These are phyloP conservation scores for Coemansia sp. DNA, from an alignment of 192 early-diverging fungal genomes.

Conservation along the genomic window DNA sequence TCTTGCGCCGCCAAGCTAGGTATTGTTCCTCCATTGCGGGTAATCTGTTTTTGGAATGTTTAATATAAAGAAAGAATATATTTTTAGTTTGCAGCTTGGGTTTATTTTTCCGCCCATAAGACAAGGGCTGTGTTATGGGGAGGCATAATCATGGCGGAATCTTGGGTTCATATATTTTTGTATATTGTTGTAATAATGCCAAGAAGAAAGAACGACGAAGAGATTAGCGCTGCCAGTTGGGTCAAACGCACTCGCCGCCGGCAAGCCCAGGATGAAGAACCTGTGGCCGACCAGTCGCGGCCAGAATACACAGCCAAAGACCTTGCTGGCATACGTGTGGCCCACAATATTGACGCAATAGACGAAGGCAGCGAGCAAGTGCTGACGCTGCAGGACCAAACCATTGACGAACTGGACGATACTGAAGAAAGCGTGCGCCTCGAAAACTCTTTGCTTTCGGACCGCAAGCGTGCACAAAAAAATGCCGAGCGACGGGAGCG, in stretches of 20 bases:
- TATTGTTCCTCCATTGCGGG: slow-evolving; percentile 42
- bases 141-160: neutral
- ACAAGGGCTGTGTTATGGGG: neutral
- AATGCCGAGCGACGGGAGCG: slow-evolving; percentile 73
- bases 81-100: too few species aligned
- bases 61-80: too few species aligned
- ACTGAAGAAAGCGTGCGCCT: slow-evolving; percentile 65
- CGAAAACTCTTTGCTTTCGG: slow-evolving; percentile 64
- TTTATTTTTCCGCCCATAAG: neutral
- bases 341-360: slow-evolving; percentile 46
- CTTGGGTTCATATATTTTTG: too few species aligned
- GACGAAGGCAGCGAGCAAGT: slow-evolving; percentile 63
- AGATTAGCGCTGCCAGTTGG: slow-evolving; percentile 64
- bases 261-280: slow-evolving; percentile 46
- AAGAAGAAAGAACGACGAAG: slow-evolving; percentile 43
- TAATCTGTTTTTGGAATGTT: neutral
- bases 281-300: slow-evolving; percentile 15
- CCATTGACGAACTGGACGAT: slow-evolving; percentile 61
- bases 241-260: slow-evolving; percentile 60
- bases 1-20: slow-evolving; percentile 29
- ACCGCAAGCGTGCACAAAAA: slow-evolving; percentile 63
- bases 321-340: slow-evolving; percentile 72
- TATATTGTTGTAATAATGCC: neutral
- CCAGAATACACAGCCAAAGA: slow-evolving; percentile 40
- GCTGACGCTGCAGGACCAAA: slow-evolving; percentile 81